These are phyloP conservation scores for Aspergillus oerlinghausenensis DNA, from an alignment of 2,329 filamentous ascomycete genomes.

Conservation along the genomic window DNA sequence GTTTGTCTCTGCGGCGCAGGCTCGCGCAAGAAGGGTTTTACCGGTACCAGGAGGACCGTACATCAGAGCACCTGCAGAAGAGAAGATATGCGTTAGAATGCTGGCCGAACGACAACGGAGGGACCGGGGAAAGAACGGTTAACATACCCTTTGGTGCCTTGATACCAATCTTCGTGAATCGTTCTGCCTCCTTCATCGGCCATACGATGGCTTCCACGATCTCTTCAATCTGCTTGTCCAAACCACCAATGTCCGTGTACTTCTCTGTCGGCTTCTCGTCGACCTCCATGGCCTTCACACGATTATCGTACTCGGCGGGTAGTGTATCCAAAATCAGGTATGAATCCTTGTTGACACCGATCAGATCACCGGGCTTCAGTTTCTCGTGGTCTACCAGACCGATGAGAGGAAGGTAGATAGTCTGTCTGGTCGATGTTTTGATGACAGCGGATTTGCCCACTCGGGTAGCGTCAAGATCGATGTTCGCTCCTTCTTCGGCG, in stretches of 20 bases:
- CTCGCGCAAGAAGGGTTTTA: slow-evolving; percentile 68
- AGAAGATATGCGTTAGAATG: slow-evolving; percentile 10
- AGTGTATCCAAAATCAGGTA: slow-evolving; percentile 96
- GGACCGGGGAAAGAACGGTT: not conserved
- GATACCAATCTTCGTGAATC: slow-evolving; percentile 99
- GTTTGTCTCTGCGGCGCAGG: slow-evolving; percentile 95
- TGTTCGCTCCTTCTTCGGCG: slow-evolving; percentile 95
- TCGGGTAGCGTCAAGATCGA: slow-evolving; percentile 92
- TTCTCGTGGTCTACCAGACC: slow-evolving; percentile 93
- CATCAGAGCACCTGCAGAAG: slow-evolving; percentile 78
- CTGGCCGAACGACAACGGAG: not conserved
- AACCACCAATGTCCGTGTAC: slow-evolving; percentile 93
- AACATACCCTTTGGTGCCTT: slow-evolving; percentile 92
- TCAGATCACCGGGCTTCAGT: slow-evolving; percentile 91
- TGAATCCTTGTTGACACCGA: slow-evolving; percentile 98
- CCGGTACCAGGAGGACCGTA: slow-evolving; percentile 63
- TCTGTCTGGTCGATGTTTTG: slow-evolving; percentile 97
- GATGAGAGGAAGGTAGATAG: slow-evolving; percentile 96
- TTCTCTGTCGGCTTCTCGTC: slow-evolving; percentile 99
- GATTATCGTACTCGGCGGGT: slow-evolving; percentile 95
- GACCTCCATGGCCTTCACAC: slow-evolving; percentile 99
- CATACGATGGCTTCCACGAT: slow-evolving; percentile 97
- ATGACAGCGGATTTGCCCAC: slow-evolving; percentile 98
- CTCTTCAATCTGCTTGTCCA: slow-evolving; percentile 99
- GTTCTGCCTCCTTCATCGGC: slow-evolving; percentile 99